phyloP scores from a whole-genome alignment of 2,329 filamentous ascomycete species.

The Coniochaeta sp. region DNA sequence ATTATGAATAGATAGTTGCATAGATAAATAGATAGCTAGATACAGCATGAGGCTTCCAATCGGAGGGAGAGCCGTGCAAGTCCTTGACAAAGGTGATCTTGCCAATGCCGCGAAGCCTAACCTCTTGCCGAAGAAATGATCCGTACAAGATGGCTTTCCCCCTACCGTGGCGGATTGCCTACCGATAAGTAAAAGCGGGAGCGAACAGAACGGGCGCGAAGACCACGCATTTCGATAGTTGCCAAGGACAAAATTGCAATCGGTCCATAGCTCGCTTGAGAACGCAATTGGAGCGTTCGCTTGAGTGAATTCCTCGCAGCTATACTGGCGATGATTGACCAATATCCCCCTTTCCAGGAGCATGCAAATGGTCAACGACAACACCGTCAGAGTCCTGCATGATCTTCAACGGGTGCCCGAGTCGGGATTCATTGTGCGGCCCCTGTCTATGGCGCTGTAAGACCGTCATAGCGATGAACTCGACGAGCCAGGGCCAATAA shows the following conservation, averaged over 20 bases:
- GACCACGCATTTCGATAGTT: too few relatives aligned
- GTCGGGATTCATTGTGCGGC: too few relatives aligned
- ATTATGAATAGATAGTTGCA: not conserved
- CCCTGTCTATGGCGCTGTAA: not conserved
- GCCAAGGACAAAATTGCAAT: too few relatives aligned
- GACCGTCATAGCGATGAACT: not conserved
- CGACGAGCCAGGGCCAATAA: not conserved
- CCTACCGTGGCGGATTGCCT: too few relatives aligned
- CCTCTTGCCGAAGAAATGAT: not conserved
- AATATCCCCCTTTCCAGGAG: too few relatives aligned
- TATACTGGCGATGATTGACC: too few relatives aligned
- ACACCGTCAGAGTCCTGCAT: not conserved
- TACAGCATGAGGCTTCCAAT: not conserved
- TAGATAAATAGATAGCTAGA: not conserved
- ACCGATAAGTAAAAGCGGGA: too few relatives aligned
- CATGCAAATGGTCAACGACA: not conserved
- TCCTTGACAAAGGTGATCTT: not conserved
- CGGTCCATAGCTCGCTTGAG: too few relatives aligned
- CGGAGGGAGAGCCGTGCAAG: not conserved
- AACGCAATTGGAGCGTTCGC: too few relatives aligned
- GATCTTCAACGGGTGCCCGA: not conserved
- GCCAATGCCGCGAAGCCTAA: not conserved
- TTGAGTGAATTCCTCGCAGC: too few relatives aligned
- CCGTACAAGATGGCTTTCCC: not conserved
- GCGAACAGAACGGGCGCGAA: too few relatives aligned